Evolutionary conservation across 495 filamentous ascomycete genomes (phyloP), one percentile per base, ranked within the genome.

Genomic region (Trichodelitschia bisporula): DNA sequence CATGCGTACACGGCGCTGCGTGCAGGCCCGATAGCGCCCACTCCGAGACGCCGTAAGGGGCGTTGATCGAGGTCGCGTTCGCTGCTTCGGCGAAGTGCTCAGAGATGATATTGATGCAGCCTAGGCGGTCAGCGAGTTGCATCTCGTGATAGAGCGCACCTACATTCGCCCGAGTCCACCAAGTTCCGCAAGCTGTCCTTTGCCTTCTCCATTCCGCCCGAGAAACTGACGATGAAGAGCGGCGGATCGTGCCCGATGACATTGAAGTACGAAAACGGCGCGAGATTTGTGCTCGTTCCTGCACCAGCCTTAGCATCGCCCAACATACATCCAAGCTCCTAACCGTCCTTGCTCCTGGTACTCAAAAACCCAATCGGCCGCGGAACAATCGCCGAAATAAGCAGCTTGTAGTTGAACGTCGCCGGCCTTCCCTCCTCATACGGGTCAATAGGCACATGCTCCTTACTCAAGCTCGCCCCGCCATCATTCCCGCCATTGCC

Each of bases 171-270:
- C 0, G 61, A 67, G 21, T 71, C 71, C 21, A 55, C 40, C 28
- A 95, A 53, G 46, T 91, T 89, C 40, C 53, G 55, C 36, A 89
- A 49, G 13, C 70, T 69, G 43, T 93, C 84, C 47, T 92, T 92
- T 15, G 61, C 53, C 14, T 56, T 56, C 28, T 42, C 40, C 25
- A 46, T 42, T 2, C 53, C 53, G 9, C 50, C 50, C 3, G 51
- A 34, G 45, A 79, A 74, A 4, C 86, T 79, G 12, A 93, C 52
- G n/a, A 61, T 58, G 52, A 95, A 89, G 17, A 91, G 56, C 1
- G 86, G 86, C 2, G 86, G 84, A 47, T 93, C 84, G 45, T 89
- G 78, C 42, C 70, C 69, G 39, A 92, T 62, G 6, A 93, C 45
- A 35, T 78, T 64, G 37, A 78, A 72, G 55, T 86, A 92, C 38